Conservation (phyloP, 2,329 filamentous ascomycete species). For the Gaeumannomyces sp. region DNA sequence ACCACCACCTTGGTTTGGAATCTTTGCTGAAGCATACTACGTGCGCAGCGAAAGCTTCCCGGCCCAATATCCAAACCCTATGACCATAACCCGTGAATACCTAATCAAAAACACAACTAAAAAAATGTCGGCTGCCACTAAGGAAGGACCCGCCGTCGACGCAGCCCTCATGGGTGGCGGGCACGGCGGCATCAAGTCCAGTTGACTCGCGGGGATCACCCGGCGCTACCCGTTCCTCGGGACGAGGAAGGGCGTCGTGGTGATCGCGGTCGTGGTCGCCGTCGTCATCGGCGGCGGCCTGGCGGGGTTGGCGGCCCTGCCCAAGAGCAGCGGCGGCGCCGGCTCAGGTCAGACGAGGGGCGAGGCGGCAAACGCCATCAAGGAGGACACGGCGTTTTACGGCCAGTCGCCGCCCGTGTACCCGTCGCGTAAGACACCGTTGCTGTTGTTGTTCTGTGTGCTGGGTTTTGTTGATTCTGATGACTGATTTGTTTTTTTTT, state of each 20-base stretch:
- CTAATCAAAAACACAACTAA: not conserved
- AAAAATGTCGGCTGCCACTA: not conserved
- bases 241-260: conserved; percentile 23
- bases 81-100: not conserved
- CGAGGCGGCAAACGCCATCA: conserved; percentile 22
- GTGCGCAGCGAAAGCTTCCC: not conserved
- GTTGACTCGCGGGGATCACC: conserved; percentile 23
- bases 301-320: conserved; percentile 28
- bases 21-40: too few species aligned
- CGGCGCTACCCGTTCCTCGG: conserved; percentile 23
- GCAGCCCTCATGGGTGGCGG: not conserved
- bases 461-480: not conserved
- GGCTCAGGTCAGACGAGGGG: not conserved
- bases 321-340: conserved; percentile 7
- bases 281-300: conserved; percentile 30
- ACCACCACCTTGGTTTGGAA: too few species aligned
- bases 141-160: not conserved
- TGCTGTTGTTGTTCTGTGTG: too few species aligned
- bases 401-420: conserved; percentile 44
- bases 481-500: not conserved
- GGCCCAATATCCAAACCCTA: too few species aligned
- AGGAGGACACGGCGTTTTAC: conserved; percentile 39
- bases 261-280: conserved; percentile 20
- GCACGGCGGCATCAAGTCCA: conserved; percentile 14
- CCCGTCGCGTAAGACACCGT: conserved; percentile 38